Base-by-base conservation (phyloP, 2,329 filamentous ascomycete species). In the Pseudogymnoascus sp. region DNA sequence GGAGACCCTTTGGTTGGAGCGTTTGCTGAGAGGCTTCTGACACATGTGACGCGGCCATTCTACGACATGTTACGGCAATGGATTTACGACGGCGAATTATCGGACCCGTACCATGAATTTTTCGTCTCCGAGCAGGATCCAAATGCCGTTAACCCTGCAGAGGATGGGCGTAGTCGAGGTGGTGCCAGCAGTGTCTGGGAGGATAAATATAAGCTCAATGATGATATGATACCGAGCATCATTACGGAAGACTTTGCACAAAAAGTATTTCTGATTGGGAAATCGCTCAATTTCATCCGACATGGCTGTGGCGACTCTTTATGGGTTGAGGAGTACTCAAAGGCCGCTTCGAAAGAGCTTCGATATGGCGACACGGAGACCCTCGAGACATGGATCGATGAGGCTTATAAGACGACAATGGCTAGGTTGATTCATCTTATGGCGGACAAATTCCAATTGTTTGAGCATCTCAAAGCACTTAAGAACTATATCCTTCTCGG, bases 361-460 rank as follows among this genome's bases (percentile, higher is more conserved):
- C 85, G 86, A 59, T 97, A 99, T 72, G 93, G 93, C 61, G 93
- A 97, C 75, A 97, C 93, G 6, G 91, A 91, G 0, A 96, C 89
- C 1, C 82, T 99, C 0, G 93, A 96, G 73, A 86, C 86, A 0
- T 97, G 91, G 76, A 99, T 99, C 69, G 95, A 97, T 69, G 91
- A 97, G 70, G 95, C 96, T 1, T 96, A 99, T 79, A 96, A 96
- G 75, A 95, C 91, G 0, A 97, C 96, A 5, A 99, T 99, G 93
- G 91, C 91, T 63, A 89, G 93, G 13, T 81, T 97, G 29, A 96
- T 96, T 70, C 83, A 93, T 72, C 83, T 99, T 62, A 97, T 99
- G 93, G 90, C 89, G 61, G 87, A 88, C 69, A 97, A 97, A 71
- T 99, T 99, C 77, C 91, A 93, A 68, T 81, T 99, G 0, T 96